These are phyloP conservation scores for Epichloe aotearoae DNA, from an alignment of 2,329 filamentous ascomycete genomes.

Conservation along the genomic window DNA sequence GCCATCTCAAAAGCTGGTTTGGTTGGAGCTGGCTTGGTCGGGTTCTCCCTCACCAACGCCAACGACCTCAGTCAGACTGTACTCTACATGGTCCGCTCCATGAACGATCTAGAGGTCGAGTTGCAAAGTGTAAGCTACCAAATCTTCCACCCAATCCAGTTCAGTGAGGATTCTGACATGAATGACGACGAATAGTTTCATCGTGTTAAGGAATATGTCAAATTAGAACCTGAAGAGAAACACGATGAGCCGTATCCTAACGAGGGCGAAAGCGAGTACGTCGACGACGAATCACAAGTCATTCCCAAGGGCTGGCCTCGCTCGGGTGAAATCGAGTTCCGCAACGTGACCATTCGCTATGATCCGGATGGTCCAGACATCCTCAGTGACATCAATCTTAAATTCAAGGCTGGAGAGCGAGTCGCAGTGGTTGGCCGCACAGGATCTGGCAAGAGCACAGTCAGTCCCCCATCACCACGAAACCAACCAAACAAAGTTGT, in stretches of 20 bases:
- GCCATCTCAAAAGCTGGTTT: constrained; percentile 33
- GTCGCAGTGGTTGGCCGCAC: constrained; percentile 73
- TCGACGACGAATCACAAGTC: constrained; percentile 23
- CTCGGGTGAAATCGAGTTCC: constrained; percentile 35
- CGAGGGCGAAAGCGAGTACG: constrained; percentile 25
- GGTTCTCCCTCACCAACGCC: constrained; percentile 44
- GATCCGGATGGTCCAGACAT: constrained; percentile 32
- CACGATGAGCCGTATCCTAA: constrained; percentile 25
- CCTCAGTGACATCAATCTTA: constrained; percentile 35
- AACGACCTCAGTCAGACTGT: constrained; percentile 41
- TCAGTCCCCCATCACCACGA: constrained; percentile 24
- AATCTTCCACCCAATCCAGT: too few species aligned
- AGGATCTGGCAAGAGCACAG: constrained; percentile 70
- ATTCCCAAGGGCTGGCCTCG: constrained; percentile 32
- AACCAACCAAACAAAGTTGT: not conserved
- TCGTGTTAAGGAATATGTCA: constrained; percentile 35
- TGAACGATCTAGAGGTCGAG: constrained; percentile 45
- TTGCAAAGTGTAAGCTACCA: constrained; percentile 31
- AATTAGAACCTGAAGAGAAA: constrained; percentile 31
- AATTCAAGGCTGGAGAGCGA: constrained; percentile 52
- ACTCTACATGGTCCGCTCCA: constrained; percentile 34
- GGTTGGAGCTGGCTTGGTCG: constrained; percentile 38
- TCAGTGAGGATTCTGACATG: too few species aligned
- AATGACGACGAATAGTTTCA: constrained; percentile 24
- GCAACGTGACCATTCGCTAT: constrained; percentile 37